Evolutionary conservation across 805 yeast genomes (phyloP).

Genomic region (Metahyphopichia silvanorum): DNA sequence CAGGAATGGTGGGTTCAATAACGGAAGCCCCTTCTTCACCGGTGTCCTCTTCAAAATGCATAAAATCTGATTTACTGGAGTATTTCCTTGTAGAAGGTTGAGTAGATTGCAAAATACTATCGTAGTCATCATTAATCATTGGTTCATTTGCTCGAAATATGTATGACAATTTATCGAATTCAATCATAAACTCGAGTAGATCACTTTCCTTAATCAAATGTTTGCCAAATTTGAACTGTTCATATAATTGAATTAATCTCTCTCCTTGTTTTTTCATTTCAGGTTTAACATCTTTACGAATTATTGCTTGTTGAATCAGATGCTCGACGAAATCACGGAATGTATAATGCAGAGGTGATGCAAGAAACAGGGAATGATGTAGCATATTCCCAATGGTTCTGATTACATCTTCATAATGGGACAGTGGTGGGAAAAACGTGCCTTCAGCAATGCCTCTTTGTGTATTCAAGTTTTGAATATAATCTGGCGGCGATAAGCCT

Average conservation of each 20-base stretch:
- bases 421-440: slow-evolving; percentile 21
- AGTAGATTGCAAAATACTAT: background rate
- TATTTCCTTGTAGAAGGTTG: slow-evolving; percentile 1
- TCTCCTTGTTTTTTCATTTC: slow-evolving; percentile 3
- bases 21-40: no score
- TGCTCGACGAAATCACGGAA: slow-evolving; percentile 36
- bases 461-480: slow-evolving; percentile 21
- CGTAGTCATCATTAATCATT: background rate
- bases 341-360: slow-evolving; percentile 36
- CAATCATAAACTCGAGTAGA: slow-evolving; percentile 56
- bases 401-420: slow-evolving; percentile 51
- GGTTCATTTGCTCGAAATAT: slow-evolving; percentile 6
- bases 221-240: slow-evolving; percentile 65
- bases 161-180: slow-evolving; percentile 15
- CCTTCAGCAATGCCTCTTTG: slow-evolving; percentile 9
- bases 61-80: no score
- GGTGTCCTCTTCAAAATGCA: no score
- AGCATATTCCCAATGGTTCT: slow-evolving; percentile 39
- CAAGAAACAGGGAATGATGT: no score
- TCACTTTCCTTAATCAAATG: slow-evolving; percentile 54
- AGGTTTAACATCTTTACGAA: slow-evolving; percentile 5
- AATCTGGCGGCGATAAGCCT: slow-evolving; percentile 40
- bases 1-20: no score
- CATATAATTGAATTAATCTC: slow-evolving; percentile 52
- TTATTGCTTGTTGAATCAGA: slow-evolving; percentile 2